Percentiles rank a stretch among this genome's conserved stretches.
Evolutionary conservation across 1,284 basidiomycete species (phyloP).

Genomic region (Pseudozyma tsukubaensis): DNA sequence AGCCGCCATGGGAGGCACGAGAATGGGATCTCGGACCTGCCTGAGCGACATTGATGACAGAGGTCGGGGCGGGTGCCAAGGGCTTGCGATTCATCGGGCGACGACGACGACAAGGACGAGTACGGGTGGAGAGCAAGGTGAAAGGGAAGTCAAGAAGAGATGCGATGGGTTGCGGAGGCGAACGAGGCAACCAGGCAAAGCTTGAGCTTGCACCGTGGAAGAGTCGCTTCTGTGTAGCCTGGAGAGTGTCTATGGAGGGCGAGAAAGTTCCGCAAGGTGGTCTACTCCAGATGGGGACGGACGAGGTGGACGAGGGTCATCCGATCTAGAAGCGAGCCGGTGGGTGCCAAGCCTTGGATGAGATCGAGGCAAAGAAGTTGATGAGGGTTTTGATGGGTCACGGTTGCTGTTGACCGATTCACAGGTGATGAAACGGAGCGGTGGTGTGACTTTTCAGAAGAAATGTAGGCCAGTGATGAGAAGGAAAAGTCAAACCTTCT

Average conservation of each 20-base stretch:
- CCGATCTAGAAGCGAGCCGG: not conserved
- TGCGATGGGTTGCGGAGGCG: not conserved
- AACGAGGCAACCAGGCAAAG: not conserved
- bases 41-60: conserved; percentile 38
- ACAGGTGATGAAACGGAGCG: conserved; percentile 16
- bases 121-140: not conserved
- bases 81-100: conserved; percentile 37
- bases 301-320: conserved; percentile 2
- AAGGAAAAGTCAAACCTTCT: conserved; percentile 25
- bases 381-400: conserved; percentile 19
- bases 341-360: not conserved
- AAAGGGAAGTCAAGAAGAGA: not conserved
- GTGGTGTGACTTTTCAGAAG: conserved; percentile 32
- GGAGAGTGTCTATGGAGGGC: not conserved
- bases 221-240: conserved; percentile 2
- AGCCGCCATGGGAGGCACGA: conserved; percentile 44
- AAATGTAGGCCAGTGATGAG: conserved; percentile 16
- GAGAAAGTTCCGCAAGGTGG: not conserved
- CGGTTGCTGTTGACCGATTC: conserved; percentile 1
- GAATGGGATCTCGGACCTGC: conserved; percentile 29
- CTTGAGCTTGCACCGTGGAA: conserved; percentile 11
- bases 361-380: not conserved
- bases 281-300: conserved; percentile 4
- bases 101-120: not conserved
- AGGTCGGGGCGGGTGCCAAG: conserved; percentile 25